Base-by-base conservation (phyloP, 805 yeast species). In the Ogataea zsoltii region DNA sequence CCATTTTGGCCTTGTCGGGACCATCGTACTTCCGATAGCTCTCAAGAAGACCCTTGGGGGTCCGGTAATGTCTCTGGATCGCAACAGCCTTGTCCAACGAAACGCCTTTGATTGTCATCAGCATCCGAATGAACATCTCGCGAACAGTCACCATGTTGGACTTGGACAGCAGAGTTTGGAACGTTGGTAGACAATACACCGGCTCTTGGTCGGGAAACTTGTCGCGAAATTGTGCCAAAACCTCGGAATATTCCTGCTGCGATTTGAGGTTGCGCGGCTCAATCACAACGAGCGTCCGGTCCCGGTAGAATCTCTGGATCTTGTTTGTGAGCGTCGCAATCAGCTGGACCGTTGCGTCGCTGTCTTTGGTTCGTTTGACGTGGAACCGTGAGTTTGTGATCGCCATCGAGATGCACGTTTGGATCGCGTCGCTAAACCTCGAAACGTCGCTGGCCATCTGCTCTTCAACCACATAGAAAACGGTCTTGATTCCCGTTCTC, bases 381-480 rank as follows among this genome's bases (percentile, higher is more conserved):
- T 78, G 82, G 57, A 90, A 89, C 21, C 76, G 73, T 16, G 85
- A 80, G 17, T 78, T 77, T 0, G 87, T 79, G 49, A 88, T 67
- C 1, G 86, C 80, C 67, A 78, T 75, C 33, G 92, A 76, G 45
- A 91, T 77, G 2, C 95, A 79, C 0, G 98, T 89, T 49, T 79
- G 82, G 9, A 91, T 73, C 2, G 91, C 82, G 28, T 82, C 86
- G 21, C 75, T 70, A 77, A 79, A 79, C 10, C 70, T 67, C 0
- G 71, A 58, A 2, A 72, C 46, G 43, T 72, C 77, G n/a, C 67
- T 62, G 0, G 74, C 58, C 26, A 77, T 75, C 4, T 76, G 77
- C 49, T 88, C 96, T 61, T 94, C 99, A 13, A 94, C 78, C 3
- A 94, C 61, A 56, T 94, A 94, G 53, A 80, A 82, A 15, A 84